These are phyloP conservation scores for Strigomonas galati DNA, from an alignment of 208 protist species.

Conservation along the genomic window DNA sequence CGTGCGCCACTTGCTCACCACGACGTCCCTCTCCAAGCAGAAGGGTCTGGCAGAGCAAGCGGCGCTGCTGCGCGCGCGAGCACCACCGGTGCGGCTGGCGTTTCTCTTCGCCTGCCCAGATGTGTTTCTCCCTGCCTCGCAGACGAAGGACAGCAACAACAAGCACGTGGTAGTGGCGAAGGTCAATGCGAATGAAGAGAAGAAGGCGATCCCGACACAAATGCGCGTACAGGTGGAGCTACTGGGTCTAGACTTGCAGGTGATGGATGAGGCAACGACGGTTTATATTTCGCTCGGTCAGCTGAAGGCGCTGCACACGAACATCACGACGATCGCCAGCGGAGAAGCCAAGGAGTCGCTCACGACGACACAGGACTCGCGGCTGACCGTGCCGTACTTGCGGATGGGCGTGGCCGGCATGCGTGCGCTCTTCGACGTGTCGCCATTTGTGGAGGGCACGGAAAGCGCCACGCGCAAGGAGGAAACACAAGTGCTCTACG, in stretches of 20 bases:
- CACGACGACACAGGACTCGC: neutral
- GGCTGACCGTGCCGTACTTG: slow-evolving; percentile 6
- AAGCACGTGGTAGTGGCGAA: too few relatives aligned
- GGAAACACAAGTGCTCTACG: neutral
- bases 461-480: neutral
- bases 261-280: slow-evolving; percentile 13
- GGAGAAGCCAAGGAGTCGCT: neutral
- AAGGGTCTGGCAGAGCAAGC: slow-evolving; percentile 4
- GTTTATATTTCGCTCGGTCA: slow-evolving; percentile 15
- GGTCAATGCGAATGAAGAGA: neutral
- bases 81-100: neutral
- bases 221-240: slow-evolving; percentile 11
- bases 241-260: slow-evolving; percentile 12
- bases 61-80: neutral
- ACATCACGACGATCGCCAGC: neutral
- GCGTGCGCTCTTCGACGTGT: slow-evolving; percentile 8
- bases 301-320: slow-evolving; percentile 1
- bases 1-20: slow-evolving; percentile 25
- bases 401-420: slow-evolving; percentile 7
- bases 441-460: neutral
- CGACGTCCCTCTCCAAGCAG: neutral
- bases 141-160: neutral
- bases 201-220: slow-evolving; percentile 1
- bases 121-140: neutral
- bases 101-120: neutral